Conservation (phyloP, 306 rosid genomes). For the Dalbergia cultrata region DNA sequence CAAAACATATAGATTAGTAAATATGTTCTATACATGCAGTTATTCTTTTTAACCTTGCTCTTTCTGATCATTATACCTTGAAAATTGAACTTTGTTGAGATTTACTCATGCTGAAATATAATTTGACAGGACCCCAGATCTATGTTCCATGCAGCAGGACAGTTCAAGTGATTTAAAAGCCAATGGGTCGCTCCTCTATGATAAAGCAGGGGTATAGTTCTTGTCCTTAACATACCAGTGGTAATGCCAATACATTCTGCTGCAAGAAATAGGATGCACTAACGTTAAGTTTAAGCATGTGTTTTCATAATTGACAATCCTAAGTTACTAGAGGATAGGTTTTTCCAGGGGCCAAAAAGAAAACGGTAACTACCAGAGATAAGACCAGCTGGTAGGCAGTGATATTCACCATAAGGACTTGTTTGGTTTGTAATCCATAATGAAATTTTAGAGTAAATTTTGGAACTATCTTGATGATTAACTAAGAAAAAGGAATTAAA, state of each 20-base stretch:
- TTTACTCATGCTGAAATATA: conserved; percentile 20
- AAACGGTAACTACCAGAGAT: too few species aligned
- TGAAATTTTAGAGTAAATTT: too few species aligned
- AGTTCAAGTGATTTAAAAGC: conserved; percentile 72
- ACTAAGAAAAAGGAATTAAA: neutral
- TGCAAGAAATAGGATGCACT: neutral
- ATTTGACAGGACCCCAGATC: conserved; percentile 77
- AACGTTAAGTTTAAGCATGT: neutral
- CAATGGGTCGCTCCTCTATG: conserved; percentile 72
- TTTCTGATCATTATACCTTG: neutral
- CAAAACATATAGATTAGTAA: neutral
- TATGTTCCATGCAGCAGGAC: conserved; percentile 88
- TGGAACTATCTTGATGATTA: too few species aligned
- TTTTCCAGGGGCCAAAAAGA: too few species aligned
- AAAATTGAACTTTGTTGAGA: neutral
- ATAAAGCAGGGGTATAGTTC: conserved; percentile 72
- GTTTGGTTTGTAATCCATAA: too few species aligned
- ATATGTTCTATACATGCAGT: neutral
- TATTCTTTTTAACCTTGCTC: neutral
- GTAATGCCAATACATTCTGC: neutral
- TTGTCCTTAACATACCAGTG: neutral
- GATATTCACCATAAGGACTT: too few species aligned
- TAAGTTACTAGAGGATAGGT: too few species aligned
- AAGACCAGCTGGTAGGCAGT: too few species aligned
- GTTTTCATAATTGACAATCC: neutral